Conservation (phyloP, 1,139 yeast species). For the Yamadazyma diddensiae region DNA sequence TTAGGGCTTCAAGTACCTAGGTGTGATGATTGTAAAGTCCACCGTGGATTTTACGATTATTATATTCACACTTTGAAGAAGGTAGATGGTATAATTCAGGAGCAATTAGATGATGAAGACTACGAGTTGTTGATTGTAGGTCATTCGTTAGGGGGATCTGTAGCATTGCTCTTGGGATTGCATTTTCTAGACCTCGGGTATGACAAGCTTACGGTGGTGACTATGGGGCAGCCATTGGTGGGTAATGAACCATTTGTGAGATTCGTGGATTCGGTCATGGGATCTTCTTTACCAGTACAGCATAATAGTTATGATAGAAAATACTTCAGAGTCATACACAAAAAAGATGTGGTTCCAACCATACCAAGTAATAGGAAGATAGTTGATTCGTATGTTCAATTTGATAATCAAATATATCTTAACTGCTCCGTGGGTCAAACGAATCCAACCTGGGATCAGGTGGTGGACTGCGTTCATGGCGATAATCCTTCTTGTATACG, state of each 20-base stretch:
- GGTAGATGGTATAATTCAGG: conserved; percentile 24
- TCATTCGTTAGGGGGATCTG: conserved; percentile 53
- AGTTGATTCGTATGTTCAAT: conserved; percentile 33
- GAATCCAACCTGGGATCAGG: conserved; percentile 26
- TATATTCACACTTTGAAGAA: conserved; percentile 29
- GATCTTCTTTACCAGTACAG: conserved; percentile 21
- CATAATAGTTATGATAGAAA: conserved; percentile 26
- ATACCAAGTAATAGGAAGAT: conserved; percentile 33
- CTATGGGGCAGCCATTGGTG: conserved; percentile 52
- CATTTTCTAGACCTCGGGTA: conserved; percentile 36
- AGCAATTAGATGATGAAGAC: conserved; percentile 21
- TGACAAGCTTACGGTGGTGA: conserved; percentile 32
- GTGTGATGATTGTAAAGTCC: conserved; percentile 46
- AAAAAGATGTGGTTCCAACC: conserved; percentile 43
- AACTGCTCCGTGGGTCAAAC: conserved; percentile 30
- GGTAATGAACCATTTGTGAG: conserved; percentile 41
- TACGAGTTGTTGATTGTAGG: conserved; percentile 43
- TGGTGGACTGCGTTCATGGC: conserved; percentile 30
- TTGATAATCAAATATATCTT: conserved; percentile 45
- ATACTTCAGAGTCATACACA: conserved; percentile 43
- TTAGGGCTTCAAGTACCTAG: conserved; percentile 20
- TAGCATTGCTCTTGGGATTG: conserved; percentile 38
- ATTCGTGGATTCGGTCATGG: conserved; percentile 37
- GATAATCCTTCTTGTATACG: conserved; percentile 38
- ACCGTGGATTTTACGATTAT: conserved; percentile 42